Base-by-base conservation (phyloP, 1,139 yeast species). In the Candida sanyaensis region DNA sequence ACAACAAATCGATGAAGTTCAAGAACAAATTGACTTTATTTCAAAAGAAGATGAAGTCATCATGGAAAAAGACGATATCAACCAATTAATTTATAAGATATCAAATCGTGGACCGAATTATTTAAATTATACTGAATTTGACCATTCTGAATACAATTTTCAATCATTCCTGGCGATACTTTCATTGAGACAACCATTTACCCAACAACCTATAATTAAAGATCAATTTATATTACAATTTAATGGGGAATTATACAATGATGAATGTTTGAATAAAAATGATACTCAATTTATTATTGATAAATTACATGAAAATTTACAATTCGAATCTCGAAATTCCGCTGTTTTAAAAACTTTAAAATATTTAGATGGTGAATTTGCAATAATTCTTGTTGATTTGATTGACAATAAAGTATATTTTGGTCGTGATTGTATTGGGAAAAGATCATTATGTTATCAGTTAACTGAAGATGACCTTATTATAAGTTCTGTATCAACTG, bases 241-340 rank as follows among this genome's bases (percentile, higher is more conserved):
- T 67, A 93, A 93, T 62, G 99, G 98, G 0, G 98, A 92, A 61
- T 68, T 91, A 10, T 92, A 92, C 62, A 84, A 85, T 55, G 59
- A 64, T 0, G 84, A 78, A 33, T 78, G 86, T 30, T 56, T 67
- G 32, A 48, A 52, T 2, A 45, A 56, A 2, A 75, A 71, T 49
- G 78, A 76, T 53, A 75, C 79, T 0, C 59, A 54, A 10, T 73
- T 44, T 54, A 58, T 64, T 23, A 55, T 56, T 48, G 56, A 61
- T 1, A 64, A 63, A 29, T 47, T 68, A n/a, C 45, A 49, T 12
- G 23, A 42, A 5, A 51, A 55, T 37, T 45, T 60, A 9, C 36
- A 45, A 1, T 41, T 26, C 5, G 42, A 54, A 0, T 2, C 21
- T 10, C 42, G 66, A 5, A 52, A 55, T 2, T 66, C 73, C 23